These are phyloP conservation scores for Breviolum minutum DNA, from an alignment of 73 alveolate genomes.

Conservation along the genomic window DNA sequence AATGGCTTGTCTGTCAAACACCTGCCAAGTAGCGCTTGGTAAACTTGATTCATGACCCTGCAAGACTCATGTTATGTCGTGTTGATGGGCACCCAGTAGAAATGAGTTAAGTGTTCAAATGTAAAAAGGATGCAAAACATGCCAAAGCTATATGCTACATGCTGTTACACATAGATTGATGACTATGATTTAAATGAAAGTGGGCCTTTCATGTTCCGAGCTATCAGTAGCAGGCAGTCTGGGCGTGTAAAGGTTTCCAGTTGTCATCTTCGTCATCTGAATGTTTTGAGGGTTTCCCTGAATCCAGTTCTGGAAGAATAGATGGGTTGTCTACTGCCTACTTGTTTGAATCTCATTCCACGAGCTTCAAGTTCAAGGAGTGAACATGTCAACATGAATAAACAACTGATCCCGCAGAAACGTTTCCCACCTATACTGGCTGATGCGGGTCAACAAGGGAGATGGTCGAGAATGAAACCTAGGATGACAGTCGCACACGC, in stretches of 20 bases:
- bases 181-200: too few relatives aligned
- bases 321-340: not conserved
- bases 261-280: too few relatives aligned
- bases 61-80: not conserved
- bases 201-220: too few relatives aligned
- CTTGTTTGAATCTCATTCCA: not conserved
- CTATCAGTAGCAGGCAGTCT: too few relatives aligned
- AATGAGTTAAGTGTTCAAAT: not conserved
- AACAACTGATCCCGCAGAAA: not conserved
- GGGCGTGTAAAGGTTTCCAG: not conserved
- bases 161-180: too few relatives aligned
- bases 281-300: too few relatives aligned
- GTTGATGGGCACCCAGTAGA: not conserved
- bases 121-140: too few relatives aligned
- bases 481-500: not conserved
- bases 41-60: not conserved
- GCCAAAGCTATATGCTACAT: too few relatives aligned
- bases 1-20: slow-evolving; percentile 75
- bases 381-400: not conserved
- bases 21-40: not conserved
- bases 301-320: not conserved
- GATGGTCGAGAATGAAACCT: slow-evolving; percentile 47
- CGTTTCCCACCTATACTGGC: slow-evolving; percentile 39
- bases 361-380: not conserved
- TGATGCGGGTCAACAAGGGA: slow-evolving; percentile 21